These are phyloP conservation scores for Centrapalus pauciflorus DNA, from an alignment of 129 eudicot genomes.

Conservation along the genomic window DNA sequence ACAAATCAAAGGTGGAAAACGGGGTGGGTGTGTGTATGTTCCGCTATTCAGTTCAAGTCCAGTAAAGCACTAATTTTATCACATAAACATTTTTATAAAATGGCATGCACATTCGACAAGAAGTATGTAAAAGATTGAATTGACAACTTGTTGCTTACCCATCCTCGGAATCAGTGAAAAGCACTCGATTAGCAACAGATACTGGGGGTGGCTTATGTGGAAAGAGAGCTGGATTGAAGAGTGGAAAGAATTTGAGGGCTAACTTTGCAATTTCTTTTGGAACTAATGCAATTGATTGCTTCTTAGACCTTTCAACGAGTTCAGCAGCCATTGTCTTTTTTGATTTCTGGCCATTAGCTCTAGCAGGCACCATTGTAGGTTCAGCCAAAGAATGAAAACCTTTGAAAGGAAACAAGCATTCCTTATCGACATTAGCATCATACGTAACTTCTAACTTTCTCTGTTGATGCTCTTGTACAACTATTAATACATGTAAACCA, in stretches of 20 bases:
- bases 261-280: constrained; percentile 71
- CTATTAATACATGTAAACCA: constrained; percentile 47
- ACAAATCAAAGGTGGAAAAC: neutral
- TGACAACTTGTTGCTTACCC: constrained; percentile 52
- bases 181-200: constrained; percentile 74
- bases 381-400: constrained; percentile 32
- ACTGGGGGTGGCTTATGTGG: constrained; percentile 90
- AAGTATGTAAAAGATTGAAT: neutral
- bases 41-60: neutral
- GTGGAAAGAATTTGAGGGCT: constrained; percentile 61
- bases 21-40: no score
- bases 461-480: constrained; percentile 49
- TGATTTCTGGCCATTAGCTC: constrained; percentile 29
- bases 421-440: constrained; percentile 41
- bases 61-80: neutral
- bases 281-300: constrained; percentile 77
- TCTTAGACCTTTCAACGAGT: constrained; percentile 70
- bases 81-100: neutral
- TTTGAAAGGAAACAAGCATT: constrained; percentile 67
- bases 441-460: constrained; percentile 41
- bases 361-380: constrained; percentile 19
- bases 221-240: constrained; percentile 83
- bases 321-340: constrained; percentile 79
- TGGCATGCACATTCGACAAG: neutral
- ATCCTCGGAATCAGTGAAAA: constrained; percentile 94